Evolutionary conservation across 1,139 yeast genomes (phyloP).

Genomic region (Geotrichum restrictum): DNA sequence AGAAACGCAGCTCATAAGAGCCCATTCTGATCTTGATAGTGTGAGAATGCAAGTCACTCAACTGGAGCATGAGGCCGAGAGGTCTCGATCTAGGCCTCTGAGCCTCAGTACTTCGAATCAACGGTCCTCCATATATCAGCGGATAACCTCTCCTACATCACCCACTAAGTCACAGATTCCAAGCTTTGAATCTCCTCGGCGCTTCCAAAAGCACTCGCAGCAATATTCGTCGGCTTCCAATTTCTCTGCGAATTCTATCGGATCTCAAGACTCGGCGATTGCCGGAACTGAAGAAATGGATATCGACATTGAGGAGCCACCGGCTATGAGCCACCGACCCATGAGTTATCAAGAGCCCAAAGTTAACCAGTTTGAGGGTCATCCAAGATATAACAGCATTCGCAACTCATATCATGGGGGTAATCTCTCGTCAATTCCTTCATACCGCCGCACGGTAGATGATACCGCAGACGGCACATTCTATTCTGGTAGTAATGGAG

Average conservation of each 20-base stretch:
- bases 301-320: not conserved
- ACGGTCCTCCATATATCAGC: conserved; percentile 3
- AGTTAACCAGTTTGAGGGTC: not conserved
- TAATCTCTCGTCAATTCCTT: conserved; percentile 7
- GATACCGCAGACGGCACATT: not conserved
- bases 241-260: not conserved
- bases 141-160: not conserved
- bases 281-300: conserved; percentile 4
- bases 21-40: conserved; percentile 57
- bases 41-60: conserved; percentile 29
- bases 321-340: not conserved
- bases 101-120: conserved; percentile 3
- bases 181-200: conserved; percentile 1
- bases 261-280: not conserved
- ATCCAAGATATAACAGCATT: not conserved
- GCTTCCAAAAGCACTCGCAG: not conserved
- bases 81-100: conserved; percentile 3
- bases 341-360: conserved; percentile 8
- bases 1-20: conserved; percentile 60
- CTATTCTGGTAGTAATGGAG: not conserved
- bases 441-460: conserved; percentile 6
- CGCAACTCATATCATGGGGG: conserved; percentile 9
- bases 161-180: conserved; percentile 1
- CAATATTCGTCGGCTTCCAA: conserved; percentile 1
- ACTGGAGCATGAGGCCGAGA: conserved; percentile 10